phyloP scores from a whole-genome alignment of 2,329 filamentous ascomycete genomes.

The Diplocarpon mali region DNA sequence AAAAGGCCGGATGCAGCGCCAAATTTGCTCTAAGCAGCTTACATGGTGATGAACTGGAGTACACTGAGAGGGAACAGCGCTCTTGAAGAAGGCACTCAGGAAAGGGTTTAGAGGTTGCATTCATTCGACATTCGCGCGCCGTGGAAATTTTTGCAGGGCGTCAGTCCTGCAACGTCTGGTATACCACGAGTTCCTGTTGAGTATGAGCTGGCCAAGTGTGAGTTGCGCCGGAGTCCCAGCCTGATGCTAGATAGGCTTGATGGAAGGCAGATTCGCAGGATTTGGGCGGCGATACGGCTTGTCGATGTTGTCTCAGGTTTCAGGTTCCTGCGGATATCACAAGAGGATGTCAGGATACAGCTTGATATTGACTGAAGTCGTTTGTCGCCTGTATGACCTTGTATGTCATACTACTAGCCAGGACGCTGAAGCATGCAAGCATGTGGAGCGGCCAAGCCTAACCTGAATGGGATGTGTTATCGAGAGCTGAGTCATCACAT shows the following conservation, averaged over 20 bases:
- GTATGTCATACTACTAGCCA: background rate
- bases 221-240: background rate
- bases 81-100: constrained; percentile 96
- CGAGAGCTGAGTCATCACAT: background rate
- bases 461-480: background rate
- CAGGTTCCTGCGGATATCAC: too few species aligned
- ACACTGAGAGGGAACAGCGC: constrained; percentile 84
- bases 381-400: too few species aligned
- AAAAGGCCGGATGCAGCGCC: constrained; percentile 3
- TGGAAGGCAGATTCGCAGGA: too few species aligned
- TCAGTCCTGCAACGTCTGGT: constrained; percentile 13
- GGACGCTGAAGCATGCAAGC: background rate
- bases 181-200: background rate
- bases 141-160: constrained; percentile 19
- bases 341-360: too few species aligned
- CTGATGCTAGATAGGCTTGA: constrained; percentile 1
- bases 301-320: too few species aligned
- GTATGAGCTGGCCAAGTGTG: background rate
- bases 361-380: too few species aligned
- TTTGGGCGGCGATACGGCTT: too few species aligned
- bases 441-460: background rate
- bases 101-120: constrained; percentile 99
- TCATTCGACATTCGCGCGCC: constrained; percentile 39
- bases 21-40: constrained; percentile 23
- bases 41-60: constrained; percentile 80